Conservation (phyloP, 73 alveolate species). For the Paraurostyla sp. region DNA sequence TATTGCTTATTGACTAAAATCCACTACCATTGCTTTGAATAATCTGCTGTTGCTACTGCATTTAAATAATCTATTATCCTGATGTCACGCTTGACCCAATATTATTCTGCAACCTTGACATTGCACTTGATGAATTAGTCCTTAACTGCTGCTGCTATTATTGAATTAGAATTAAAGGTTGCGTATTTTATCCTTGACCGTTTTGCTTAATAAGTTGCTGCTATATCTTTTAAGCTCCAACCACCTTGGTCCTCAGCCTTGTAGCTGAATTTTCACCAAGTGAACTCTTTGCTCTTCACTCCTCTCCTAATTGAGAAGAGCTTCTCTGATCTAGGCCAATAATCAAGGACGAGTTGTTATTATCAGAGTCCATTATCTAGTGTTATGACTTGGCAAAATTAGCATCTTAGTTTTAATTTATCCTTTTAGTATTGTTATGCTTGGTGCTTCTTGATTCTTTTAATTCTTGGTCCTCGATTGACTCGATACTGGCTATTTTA, state of each 20-base stretch:
- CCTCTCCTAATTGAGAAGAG: background rate
- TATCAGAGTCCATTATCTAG: too few species aligned
- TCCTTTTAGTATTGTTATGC: too few species aligned
- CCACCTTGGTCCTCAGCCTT: slow-evolving; percentile 6
- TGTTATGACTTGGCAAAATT: too few species aligned
- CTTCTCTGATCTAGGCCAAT: background rate
- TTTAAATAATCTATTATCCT: background rate
- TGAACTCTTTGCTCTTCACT: slow-evolving; percentile 54
- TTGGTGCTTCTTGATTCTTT: too few species aligned
- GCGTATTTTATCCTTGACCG: background rate
- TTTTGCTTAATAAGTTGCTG: too few species aligned
- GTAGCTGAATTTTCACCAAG: slow-evolving; percentile 47
- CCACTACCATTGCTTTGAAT: too few species aligned
- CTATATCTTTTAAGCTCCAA: slow-evolving; percentile 9
- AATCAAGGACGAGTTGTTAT: background rate
- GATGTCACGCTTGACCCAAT: background rate
- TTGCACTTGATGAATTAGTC: slow-evolving; percentile 32
- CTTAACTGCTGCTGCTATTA: slow-evolving; percentile 2
- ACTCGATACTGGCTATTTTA: too few species aligned
- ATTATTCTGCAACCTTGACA: slow-evolving; percentile 13
- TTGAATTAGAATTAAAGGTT: too few species aligned
- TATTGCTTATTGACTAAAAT: background rate
- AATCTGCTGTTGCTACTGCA: background rate
- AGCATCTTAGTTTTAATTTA: too few species aligned
- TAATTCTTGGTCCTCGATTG: too few species aligned